Conservation (phyloP, 177 flowering plant genomes). For the Vitis hybrid region DNA sequence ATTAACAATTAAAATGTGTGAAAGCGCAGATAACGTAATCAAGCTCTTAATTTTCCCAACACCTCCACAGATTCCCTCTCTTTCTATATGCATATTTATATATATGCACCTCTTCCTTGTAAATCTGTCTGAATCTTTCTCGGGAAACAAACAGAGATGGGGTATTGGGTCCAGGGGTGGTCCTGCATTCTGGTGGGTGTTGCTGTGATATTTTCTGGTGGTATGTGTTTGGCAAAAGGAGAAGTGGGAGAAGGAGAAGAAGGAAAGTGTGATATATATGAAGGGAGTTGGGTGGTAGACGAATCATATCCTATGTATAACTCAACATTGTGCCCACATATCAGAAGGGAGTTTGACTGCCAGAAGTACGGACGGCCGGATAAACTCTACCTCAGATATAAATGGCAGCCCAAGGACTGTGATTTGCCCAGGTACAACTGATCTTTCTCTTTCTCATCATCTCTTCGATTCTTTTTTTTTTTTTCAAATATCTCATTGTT, state of each 20-base stretch:
- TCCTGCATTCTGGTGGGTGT: neutral
- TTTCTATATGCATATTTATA: too few relatives aligned
- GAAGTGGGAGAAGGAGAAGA: neutral
- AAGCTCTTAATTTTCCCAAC: too few relatives aligned
- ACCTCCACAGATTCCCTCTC: too few relatives aligned
- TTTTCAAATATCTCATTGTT: neutral
- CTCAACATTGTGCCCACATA: slow-evolving; percentile 45
- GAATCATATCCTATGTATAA: slow-evolving; percentile 47
- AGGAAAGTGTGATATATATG: slow-evolving; percentile 31
- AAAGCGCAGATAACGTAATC: too few relatives aligned
- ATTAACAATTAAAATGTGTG: too few relatives aligned
- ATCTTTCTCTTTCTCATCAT: neutral
- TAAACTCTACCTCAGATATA: slow-evolving; percentile 37
- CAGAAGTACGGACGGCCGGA: slow-evolving; percentile 58
- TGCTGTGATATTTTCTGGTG: neutral
- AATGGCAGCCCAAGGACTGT: slow-evolving; percentile 62
- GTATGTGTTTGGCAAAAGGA: neutral
- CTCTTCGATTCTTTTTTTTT: neutral
- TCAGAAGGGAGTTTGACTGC: slow-evolving; percentile 55
- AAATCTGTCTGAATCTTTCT: too few relatives aligned
- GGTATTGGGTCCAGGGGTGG: too few relatives aligned
- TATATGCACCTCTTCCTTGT: too few relatives aligned
- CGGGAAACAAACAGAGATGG: too few relatives aligned
- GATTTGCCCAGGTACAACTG: slow-evolving; percentile 45
- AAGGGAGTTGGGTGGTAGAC: slow-evolving; percentile 55